Percentiles rank a stretch among this genome's conserved stretches.
phyloP scores from a whole-genome alignment of 2,329 filamentous ascomycete genomes.

The Ustilaginoidea virens region DNA sequence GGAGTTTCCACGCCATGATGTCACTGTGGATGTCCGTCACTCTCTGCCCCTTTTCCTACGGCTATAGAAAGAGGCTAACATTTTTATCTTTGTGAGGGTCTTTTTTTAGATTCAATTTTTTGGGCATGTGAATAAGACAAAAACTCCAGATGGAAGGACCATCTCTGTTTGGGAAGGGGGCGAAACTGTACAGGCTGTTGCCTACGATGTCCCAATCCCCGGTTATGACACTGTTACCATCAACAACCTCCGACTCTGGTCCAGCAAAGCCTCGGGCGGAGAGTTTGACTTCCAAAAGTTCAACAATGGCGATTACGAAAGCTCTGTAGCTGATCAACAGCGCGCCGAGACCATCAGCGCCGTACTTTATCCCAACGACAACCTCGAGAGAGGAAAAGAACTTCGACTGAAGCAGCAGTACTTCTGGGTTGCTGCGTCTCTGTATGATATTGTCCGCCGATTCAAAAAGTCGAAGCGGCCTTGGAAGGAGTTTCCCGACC shows the following conservation, averaged over 20 bases:
- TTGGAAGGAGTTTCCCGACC: conserved; percentile 86
- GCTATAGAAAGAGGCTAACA: background rate
- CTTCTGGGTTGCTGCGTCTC: conserved; percentile 96
- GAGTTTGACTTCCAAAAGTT: conserved; percentile 99
- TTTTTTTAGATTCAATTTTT: conserved; percentile 69
- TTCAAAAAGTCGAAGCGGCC: conserved; percentile 94
- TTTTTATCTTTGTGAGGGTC: background rate
- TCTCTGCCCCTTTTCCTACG: conserved; percentile 1
- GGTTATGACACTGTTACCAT: conserved; percentile 81
- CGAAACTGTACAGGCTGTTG: conserved; percentile 80
- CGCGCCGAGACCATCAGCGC: conserved; percentile 97
- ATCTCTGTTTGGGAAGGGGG: conserved; percentile 76
- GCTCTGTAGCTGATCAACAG: conserved; percentile 94
- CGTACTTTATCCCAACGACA: conserved; percentile 94
- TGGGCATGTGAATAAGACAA: conserved; percentile 62
- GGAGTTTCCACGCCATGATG: conserved; percentile 93
- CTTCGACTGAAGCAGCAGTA: conserved; percentile 97
- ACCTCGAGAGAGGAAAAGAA: conserved; percentile 91
- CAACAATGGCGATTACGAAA: conserved; percentile 96
- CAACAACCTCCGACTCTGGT: conserved; percentile 96
- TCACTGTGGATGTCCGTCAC: conserved; percentile 62
- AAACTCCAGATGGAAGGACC: conserved; percentile 61
- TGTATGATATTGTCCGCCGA: conserved; percentile 88
- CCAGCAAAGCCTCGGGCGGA: conserved; percentile 88
- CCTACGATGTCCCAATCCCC: conserved; percentile 85